Evolutionary conservation across 83 land plant species (phyloP).

Genomic region (Picea abies): DNA sequence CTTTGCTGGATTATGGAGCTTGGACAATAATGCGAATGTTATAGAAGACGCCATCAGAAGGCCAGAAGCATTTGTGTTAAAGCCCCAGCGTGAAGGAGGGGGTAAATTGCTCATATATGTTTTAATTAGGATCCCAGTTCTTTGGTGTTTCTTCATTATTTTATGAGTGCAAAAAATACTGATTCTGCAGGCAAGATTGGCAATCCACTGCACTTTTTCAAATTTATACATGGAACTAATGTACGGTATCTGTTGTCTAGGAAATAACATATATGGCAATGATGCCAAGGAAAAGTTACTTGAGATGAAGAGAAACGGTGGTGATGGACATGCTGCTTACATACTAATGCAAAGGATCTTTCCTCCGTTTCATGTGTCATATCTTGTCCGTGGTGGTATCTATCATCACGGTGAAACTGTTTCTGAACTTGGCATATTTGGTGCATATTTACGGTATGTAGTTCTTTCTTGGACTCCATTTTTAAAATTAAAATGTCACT

Average conservation of each 20-base stretch:
- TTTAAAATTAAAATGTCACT: neutral
- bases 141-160: neutral
- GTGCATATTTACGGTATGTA: constrained; percentile 81
- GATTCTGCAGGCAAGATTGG: neutral
- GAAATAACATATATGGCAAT: constrained; percentile 92
- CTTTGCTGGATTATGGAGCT: constrained; percentile 98
- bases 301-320: constrained; percentile 51
- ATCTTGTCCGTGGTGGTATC: constrained; percentile 76
- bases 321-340: constrained; percentile 78
- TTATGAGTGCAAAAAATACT: neutral
- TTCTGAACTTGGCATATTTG: constrained; percentile 93
- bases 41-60: constrained; percentile 63
- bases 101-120: constrained; percentile 37
- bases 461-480: neutral
- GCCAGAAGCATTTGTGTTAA: constrained; percentile 85
- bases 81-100: constrained; percentile 99
- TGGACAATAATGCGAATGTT: constrained; percentile 56
- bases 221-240: too few relatives aligned
- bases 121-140: neutral
- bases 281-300: constrained; percentile 60
- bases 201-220: neutral
- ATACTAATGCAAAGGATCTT: constrained; percentile 98
- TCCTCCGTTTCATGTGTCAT: constrained; percentile 60
- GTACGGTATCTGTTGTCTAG: constrained; percentile 28
- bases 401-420: constrained; percentile 62